phyloP scores from a whole-genome alignment of 352 stramenopile species.

The Phytophthora fragariaefolia region DNA sequence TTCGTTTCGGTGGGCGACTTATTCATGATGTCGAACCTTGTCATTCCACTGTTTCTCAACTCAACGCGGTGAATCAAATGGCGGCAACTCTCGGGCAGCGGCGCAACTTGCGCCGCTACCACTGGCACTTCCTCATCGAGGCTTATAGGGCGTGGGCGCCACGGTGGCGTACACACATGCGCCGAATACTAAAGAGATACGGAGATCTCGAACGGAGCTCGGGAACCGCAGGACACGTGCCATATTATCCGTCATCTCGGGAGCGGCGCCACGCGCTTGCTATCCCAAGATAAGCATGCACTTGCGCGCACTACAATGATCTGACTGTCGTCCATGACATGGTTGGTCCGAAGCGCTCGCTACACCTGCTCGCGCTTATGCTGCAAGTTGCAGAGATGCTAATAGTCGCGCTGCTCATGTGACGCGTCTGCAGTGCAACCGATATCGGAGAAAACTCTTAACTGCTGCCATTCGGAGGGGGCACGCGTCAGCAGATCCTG shows the following conservation, averaged over 20 bases:
- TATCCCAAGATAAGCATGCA: slow-evolving; percentile 28
- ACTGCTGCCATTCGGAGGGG: slow-evolving; percentile 14
- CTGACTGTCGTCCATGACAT: not conserved
- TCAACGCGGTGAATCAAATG: not conserved
- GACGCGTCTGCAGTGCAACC: slow-evolving; percentile 19
- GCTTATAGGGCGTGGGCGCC: not conserved
- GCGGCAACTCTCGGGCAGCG: not conserved
- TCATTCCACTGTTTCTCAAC: slow-evolving; percentile 7
- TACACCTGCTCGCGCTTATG: not conserved
- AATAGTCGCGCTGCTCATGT: slow-evolving; percentile 20
- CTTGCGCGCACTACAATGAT: not conserved
- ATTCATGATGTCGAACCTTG: slow-evolving; percentile 13
- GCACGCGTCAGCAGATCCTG: slow-evolving; percentile 21
- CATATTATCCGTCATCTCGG: not conserved
- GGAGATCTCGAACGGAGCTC: not conserved
- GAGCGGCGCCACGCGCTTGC: slow-evolving; percentile 8
- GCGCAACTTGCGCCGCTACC: not conserved
- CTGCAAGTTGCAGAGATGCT: slow-evolving; percentile 1
- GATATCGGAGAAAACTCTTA: slow-evolving; percentile 16
- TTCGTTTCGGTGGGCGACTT: slow-evolving; percentile 22
- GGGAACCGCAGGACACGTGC: not conserved
- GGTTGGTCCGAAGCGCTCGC: not conserved
- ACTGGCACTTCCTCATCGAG: slow-evolving; percentile 5
- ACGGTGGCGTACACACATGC: slow-evolving; percentile 1
- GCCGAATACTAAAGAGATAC: slow-evolving; percentile 5